These are phyloP conservation scores for Phyllachora maydis DNA, from an alignment of 2,329 filamentous ascomycete species.

Conservation along the genomic window DNA sequence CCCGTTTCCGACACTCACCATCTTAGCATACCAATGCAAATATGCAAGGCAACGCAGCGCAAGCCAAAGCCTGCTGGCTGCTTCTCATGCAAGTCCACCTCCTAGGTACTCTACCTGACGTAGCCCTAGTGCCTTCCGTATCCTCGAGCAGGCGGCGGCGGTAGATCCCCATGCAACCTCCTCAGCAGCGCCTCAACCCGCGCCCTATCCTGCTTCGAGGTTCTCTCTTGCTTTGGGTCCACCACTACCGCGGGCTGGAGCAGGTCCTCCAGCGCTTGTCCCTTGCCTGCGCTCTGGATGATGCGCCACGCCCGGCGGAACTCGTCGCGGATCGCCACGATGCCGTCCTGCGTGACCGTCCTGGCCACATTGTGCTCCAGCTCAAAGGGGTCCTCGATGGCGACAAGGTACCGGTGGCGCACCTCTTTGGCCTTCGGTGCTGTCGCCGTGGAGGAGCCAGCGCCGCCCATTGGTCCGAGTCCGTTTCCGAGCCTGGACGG, in stretches of 20 bases:
- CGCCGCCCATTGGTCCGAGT: slow-evolving; percentile 1
- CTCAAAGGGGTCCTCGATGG: slow-evolving; percentile 86
- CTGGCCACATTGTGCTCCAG: slow-evolving; percentile 71
- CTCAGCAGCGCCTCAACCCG: too few relatives aligned
- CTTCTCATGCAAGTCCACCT: too few relatives aligned
- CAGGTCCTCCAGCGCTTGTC: slow-evolving; percentile 22
- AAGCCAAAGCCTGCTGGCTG: too few relatives aligned
- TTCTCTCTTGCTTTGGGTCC: slow-evolving; percentile 12
- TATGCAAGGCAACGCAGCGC: too few relatives aligned
- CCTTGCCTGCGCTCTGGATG: slow-evolving; percentile 30
- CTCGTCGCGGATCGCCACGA: slow-evolving; percentile 66
- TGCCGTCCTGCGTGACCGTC: slow-evolving; percentile 67
- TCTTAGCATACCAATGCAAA: too few relatives aligned
- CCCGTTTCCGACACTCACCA: too few relatives aligned
- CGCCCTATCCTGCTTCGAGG: too few relatives aligned
- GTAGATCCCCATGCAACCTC: too few relatives aligned
- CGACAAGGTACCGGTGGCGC: slow-evolving; percentile 63
- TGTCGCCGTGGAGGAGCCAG: slow-evolving; percentile 8
- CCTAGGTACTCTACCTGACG: too few relatives aligned
- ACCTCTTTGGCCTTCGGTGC: slow-evolving; percentile 39
- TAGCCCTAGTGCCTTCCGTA: too few relatives aligned
- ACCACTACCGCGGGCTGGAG: slow-evolving; percentile 24
- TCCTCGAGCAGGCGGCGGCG: too few relatives aligned
- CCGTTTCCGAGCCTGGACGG: too few relatives aligned
- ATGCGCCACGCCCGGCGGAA: slow-evolving; percentile 65